A percentile compares a stretch with the other conserved stretches of the same genome.
Conservation (phyloP, 1,139 yeast species). For the Saccharomyces hybrid region DNA sequence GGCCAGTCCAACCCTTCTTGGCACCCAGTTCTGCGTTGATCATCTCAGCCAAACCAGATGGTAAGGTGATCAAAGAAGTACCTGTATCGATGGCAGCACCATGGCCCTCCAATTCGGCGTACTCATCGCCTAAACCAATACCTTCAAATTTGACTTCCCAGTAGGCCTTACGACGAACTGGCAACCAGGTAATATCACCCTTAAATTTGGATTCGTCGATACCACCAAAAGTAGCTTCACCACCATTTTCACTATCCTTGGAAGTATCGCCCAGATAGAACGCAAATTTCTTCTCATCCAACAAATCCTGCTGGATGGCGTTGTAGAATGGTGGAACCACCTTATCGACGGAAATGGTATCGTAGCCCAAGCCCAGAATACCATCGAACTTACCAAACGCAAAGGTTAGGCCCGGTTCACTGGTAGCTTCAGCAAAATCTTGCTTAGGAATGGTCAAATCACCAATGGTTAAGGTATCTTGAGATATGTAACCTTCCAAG, state of each 20-base stretch:
- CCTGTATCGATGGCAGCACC: slow-evolving; percentile 99
- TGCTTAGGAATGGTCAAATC: slow-evolving; percentile 79
- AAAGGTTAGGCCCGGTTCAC: slow-evolving; percentile 95
- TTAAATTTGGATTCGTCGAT: slow-evolving; percentile 62
- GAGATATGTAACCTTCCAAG: slow-evolving; percentile 83
- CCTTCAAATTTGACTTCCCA: slow-evolving; percentile 97
- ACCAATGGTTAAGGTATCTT: slow-evolving; percentile 73
- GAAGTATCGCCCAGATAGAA: slow-evolving; percentile 79
- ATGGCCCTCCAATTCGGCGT: slow-evolving; percentile 67
- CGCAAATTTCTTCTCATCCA: slow-evolving; percentile 80
- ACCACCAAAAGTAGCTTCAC: slow-evolving; percentile 93
- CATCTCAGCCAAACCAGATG: slow-evolving; percentile 91
- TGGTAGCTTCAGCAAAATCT: slow-evolving; percentile 94
- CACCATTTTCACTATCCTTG: slow-evolving; percentile 61
- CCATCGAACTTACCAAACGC: slow-evolving; percentile 99
- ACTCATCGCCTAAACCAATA: slow-evolving; percentile 84
- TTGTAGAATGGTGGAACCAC: slow-evolving; percentile 91
- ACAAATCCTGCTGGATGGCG: slow-evolving; percentile 71
- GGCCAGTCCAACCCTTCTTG: slow-evolving; percentile 94
- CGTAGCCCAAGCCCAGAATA: slow-evolving; percentile 88
- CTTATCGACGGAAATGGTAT: slow-evolving; percentile 78
- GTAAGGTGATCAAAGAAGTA: slow-evolving; percentile 90
- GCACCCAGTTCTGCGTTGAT: slow-evolving; percentile 95
- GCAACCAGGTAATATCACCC: slow-evolving; percentile 89
- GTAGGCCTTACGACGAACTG: slow-evolving; percentile 98